Conservation (phyloP, 805 yeast genomes). For the Starmerella bacillaris region DNA sequence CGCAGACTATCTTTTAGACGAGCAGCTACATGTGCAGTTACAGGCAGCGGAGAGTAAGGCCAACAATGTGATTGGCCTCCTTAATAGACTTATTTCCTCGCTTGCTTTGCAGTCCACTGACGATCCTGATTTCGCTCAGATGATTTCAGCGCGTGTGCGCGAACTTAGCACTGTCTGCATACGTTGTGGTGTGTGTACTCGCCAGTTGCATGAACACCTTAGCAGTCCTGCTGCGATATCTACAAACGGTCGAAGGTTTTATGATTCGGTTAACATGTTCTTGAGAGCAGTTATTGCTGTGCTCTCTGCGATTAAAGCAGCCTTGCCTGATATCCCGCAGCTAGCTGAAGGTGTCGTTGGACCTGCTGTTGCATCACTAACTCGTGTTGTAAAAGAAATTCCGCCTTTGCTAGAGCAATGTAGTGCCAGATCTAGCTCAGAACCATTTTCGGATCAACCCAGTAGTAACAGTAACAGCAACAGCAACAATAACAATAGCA, state of each 20-base stretch:
- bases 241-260: constrained; percentile 43
- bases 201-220: constrained; percentile 40
- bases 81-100: constrained; percentile 15
- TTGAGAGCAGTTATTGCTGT: constrained; percentile 70
- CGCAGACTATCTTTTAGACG: constrained; percentile 29
- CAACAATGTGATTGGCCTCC: constrained; percentile 13
- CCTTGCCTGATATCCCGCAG: constrained; percentile 65
- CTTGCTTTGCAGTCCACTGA: constrained; percentile 9
- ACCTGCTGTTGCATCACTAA: constrained; percentile 51
- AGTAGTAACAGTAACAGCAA: constrained; percentile 9
- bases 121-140: constrained; percentile 13
- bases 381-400: constrained; percentile 80
- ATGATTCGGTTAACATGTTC: constrained; percentile 73
- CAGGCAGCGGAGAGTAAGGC: constrained; percentile 39
- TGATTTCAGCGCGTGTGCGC: constrained; percentile 42
- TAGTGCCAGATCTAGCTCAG: constrained; percentile 29
- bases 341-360: constrained; percentile 56
- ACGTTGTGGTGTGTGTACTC: constrained; percentile 66
- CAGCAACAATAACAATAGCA: neutral
- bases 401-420: constrained; percentile 66
- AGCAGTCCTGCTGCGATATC: constrained; percentile 32
- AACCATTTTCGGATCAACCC: constrained; percentile 12
- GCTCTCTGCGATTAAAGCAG: constrained; percentile 61
- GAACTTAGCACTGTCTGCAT: constrained; percentile 65
- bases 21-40: constrained; percentile 46